Conservation (phyloP, 768 basidiomycete genomes). For the Kwoniella botswanensis region DNA sequence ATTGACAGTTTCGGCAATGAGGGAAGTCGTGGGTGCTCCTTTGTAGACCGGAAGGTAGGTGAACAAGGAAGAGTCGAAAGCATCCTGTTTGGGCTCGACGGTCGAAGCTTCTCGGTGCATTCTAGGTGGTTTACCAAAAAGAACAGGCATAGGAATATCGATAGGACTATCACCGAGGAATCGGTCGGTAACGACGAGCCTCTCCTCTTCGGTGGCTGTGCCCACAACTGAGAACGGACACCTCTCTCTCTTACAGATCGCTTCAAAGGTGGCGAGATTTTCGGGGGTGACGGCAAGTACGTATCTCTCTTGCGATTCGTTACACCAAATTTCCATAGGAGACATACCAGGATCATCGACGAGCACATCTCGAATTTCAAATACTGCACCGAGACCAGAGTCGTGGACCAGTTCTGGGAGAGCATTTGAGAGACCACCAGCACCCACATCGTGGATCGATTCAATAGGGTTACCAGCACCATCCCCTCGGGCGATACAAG, state of each 20-base stretch:
- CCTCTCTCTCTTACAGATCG: slow-evolving; percentile 81
- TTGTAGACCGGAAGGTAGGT: slow-evolving; percentile 64
- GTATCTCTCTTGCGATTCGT: slow-evolving; percentile 97
- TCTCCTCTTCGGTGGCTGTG: slow-evolving; percentile 76
- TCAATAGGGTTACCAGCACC: slow-evolving; percentile 74
- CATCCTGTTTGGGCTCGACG: slow-evolving; percentile 59
- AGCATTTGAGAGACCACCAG: slow-evolving; percentile 94
- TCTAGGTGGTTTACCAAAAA: slow-evolving; percentile 94
- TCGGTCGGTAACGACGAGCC: slow-evolving; percentile 86
- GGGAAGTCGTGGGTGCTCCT: slow-evolving; percentile 58
- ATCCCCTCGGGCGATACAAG: slow-evolving; percentile 70
- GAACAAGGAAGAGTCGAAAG: slow-evolving; percentile 75
- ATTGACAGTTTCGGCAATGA: slow-evolving; percentile 68
- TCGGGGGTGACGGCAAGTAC: slow-evolving; percentile 83
- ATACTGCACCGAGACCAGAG: slow-evolving; percentile 83
- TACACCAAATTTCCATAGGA: slow-evolving; percentile 99
- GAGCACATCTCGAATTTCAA: slow-evolving; percentile 92
- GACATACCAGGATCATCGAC: slow-evolving; percentile 93
- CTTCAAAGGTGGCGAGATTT: slow-evolving; percentile 68
- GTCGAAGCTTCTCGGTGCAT: slow-evolving; percentile 77
- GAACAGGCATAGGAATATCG: slow-evolving; percentile 86
- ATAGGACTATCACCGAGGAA: slow-evolving; percentile 80
- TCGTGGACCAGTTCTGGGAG: slow-evolving; percentile 97
- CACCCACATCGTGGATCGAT: slow-evolving; percentile 98
- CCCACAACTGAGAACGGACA: slow-evolving; percentile 95